Evolutionary conservation across 2,329 filamentous ascomycete species (phyloP), one percentile per base, ranked within the genome.

Genomic region (Pestalotiopsis sp.): DNA sequence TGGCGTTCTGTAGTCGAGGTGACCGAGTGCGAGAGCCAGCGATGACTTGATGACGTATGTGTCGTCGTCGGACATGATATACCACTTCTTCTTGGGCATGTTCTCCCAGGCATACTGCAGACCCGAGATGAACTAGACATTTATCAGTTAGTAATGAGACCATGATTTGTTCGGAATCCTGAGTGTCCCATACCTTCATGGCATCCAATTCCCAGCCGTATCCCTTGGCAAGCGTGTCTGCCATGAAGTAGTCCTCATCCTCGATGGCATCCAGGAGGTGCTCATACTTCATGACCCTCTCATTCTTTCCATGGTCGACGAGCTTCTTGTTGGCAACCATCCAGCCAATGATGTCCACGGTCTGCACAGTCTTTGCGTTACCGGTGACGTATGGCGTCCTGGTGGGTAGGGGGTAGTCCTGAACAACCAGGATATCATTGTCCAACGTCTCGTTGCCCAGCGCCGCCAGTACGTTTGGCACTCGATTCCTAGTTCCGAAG

Each of bases 51-150:
- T 80, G 59, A 89, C 74, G 73, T 84, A 89, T 0, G 86, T 89
- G 74, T 89, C 87, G 75, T 89, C 87, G 75, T 89, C 87, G 14
- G 87, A 76, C 71, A 89, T 83, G 70, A 88, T 75, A 73, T 88
- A 89, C 87, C 87, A 89, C 74, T 87, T 87, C 78, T 88, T 89
- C 69, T 80, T 75, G 0, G 86, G 87, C 74, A 88, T 79, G 17
- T 77, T 80, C 52, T 80, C 76, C 78, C 84, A 87, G 23, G 84
- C 79, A 69, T 86, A 81, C 71, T 88, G 85, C 71, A 89, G 82
- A 58, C 85, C 84, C 55, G 85, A 83, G 65, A 88, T 83, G 73
- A 88, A 88, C 86, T 88, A 69, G 2, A 68, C 55, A 67, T 72
- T 66, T 27, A 23, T 62, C 38, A 49, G n/a, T 45, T 61, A 57